These are phyloP conservation scores for Phytophthora macrochlamydospora DNA, from an alignment of 352 stramenopile species.

Conservation along the genomic window DNA sequence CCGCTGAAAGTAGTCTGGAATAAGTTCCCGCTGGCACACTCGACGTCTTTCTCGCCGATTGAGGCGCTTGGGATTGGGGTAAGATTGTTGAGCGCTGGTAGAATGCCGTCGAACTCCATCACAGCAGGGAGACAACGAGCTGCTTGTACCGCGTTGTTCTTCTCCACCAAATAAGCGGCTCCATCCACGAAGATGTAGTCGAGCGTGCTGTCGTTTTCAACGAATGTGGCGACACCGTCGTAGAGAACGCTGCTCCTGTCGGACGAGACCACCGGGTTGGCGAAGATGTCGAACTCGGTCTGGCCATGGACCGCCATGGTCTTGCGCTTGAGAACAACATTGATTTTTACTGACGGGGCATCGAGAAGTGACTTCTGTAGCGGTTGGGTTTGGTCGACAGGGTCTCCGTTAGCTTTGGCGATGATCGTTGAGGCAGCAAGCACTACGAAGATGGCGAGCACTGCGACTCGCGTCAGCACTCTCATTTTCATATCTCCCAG, in stretches of 20 bases:
- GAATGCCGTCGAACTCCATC: slow-evolving; percentile 34
- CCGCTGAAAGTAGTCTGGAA: slow-evolving; percentile 43
- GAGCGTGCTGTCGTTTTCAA: slow-evolving; percentile 11
- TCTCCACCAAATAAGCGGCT: slow-evolving; percentile 23
- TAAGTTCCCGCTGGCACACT: slow-evolving; percentile 34
- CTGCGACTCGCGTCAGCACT: not conserved
- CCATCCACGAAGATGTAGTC: slow-evolving; percentile 35
- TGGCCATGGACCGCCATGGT: slow-evolving; percentile 32
- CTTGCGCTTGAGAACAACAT: slow-evolving; percentile 33
- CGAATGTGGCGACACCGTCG: slow-evolving; percentile 26
- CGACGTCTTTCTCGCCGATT: slow-evolving; percentile 12
- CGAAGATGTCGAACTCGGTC: slow-evolving; percentile 36
- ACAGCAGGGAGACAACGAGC: slow-evolving; percentile 28
- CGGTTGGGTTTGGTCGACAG: too few species aligned
- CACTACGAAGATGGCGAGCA: not conserved
- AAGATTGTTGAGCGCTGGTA: slow-evolving; percentile 26
- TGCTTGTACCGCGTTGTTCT: not conserved
- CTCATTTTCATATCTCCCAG: not conserved
- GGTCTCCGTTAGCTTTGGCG: not conserved
- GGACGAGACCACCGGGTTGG: slow-evolving; percentile 20
- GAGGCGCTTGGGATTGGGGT: slow-evolving; percentile 26
- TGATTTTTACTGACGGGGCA: slow-evolving; percentile 31
- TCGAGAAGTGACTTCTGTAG: slow-evolving; percentile 8
- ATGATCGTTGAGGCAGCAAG: not conserved
- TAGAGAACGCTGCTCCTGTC: slow-evolving; percentile 23